Evolutionary conservation across 805 yeast genomes (phyloP).

Genomic region (Lipomyces orientalis): DNA sequence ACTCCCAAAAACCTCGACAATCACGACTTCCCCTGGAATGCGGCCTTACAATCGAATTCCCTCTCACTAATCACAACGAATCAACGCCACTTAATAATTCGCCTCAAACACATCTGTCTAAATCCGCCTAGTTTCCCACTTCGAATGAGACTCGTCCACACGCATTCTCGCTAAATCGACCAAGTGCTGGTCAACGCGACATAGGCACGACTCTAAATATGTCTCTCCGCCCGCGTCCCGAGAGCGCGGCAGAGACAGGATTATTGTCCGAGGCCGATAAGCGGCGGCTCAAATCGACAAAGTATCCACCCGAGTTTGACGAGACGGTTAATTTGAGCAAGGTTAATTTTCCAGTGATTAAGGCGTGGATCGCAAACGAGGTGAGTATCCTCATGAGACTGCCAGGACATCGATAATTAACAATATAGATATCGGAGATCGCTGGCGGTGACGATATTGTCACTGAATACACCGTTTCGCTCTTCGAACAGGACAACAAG

Average conservation of each 20-base stretch:
- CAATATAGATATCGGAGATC: conserved; percentile 1
- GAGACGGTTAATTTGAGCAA: conserved; percentile 12
- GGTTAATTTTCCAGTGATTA: conserved; percentile 21
- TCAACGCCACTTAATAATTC: not conserved
- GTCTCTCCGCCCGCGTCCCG: conserved; percentile 4
- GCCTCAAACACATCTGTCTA: not conserved
- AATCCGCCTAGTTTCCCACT: not conserved
- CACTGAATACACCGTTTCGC: conserved; percentile 13
- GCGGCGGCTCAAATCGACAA: conserved; percentile 7
- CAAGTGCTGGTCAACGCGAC: not conserved
- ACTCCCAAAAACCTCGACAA: not conserved
- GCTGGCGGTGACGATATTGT: conserved; percentile 24
- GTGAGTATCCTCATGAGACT: not conserved
- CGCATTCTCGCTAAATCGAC: not conserved
- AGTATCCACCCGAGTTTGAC: conserved; percentile 22
- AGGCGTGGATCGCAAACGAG: conserved; percentile 21
- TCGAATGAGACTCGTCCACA: not conserved
- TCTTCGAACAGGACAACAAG: conserved; percentile 14
- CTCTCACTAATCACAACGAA: not conserved
- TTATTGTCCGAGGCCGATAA: conserved; percentile 15
- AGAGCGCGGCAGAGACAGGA: not conserved
- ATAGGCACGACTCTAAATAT: not conserved
- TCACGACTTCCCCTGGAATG: not conserved
- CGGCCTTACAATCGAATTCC: too few relatives aligned
- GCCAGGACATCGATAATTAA: not conserved